Conservation (phyloP, 2,329 filamentous ascomycete genomes). For the Cladobotryum protrusum region DNA sequence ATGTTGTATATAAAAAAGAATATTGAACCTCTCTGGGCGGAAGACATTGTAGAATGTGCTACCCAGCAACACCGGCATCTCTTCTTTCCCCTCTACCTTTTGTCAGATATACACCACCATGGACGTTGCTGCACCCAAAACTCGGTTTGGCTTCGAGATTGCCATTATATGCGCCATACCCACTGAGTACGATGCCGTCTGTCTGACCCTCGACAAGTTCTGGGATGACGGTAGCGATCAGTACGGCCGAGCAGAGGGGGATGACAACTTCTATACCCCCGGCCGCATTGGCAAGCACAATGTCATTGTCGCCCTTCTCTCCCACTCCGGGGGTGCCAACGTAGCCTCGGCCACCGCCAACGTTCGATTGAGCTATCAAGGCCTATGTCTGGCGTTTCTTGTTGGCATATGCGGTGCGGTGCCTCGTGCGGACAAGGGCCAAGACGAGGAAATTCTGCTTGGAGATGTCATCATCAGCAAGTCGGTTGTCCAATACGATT, state of each 20-base stretch:
- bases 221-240: constrained; percentile 1
- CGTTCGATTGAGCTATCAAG: constrained; percentile 25
- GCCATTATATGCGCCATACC: constrained; percentile 7
- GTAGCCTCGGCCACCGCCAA: constrained; percentile 20
- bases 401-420: constrained; percentile 34
- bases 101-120: too few relatives aligned
- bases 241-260: constrained; percentile 1
- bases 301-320: constrained; percentile 21
- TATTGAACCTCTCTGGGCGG: too few relatives aligned
- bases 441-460: constrained; percentile 18
- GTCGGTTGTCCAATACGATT: constrained; percentile 24
- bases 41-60: too few relatives aligned
- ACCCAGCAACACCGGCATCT: too few relatives aligned
- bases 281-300: constrained; percentile 18
- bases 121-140: too few relatives aligned
- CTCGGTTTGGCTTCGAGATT: constrained; percentile 2
- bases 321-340: constrained; percentile 21
- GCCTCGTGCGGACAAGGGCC: constrained; percentile 14
- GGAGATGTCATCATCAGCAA: constrained; percentile 29
- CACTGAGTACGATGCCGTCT: constrained; percentile 6
- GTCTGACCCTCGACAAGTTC: constrained; percentile 4
- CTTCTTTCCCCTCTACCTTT: too few relatives aligned
- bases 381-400: constrained; percentile 27
- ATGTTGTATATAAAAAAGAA: too few relatives aligned
- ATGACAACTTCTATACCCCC: constrained; percentile 14